These are phyloP conservation scores for Brasilioporus rufonigricans DNA, from an alignment of 768 basidiomycete genomes.

Conservation along the genomic window DNA sequence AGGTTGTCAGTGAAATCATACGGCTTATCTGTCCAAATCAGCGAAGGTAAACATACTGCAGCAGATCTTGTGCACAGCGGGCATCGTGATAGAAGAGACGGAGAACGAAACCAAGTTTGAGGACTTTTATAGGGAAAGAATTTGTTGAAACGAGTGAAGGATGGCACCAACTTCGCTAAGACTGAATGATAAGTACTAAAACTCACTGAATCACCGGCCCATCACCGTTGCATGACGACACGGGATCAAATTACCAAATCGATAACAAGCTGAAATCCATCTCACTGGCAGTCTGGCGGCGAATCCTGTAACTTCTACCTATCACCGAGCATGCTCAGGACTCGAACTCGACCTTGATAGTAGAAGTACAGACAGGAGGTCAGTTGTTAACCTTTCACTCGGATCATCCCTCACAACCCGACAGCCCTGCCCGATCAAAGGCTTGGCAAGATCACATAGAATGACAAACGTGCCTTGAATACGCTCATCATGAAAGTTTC, in stretches of 20 bases:
- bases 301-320: too few relatives aligned
- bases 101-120: background rate
- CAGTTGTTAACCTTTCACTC: too few relatives aligned
- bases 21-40: background rate
- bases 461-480: too few relatives aligned
- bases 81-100: conserved; percentile 12
- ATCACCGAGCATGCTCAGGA: too few relatives aligned
- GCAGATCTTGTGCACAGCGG: conserved; percentile 78
- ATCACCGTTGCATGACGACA: background rate
- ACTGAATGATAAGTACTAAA: background rate
- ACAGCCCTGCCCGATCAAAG: too few relatives aligned
- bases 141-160: background rate
- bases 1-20: conserved; percentile 4
- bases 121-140: background rate
- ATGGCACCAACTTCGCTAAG: too few relatives aligned
- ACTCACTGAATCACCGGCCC: background rate
- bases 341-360: too few relatives aligned
- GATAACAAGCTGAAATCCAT: background rate
- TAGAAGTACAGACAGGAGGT: too few relatives aligned
- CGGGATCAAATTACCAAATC: background rate
- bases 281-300: too few relatives aligned
- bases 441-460: too few relatives aligned
- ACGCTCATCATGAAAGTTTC: too few relatives aligned
- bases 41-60: conserved; percentile 61
- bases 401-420: too few relatives aligned